Percentiles rank a stretch among this genome's conserved stretches.
Evolutionary conservation across 2,329 filamentous ascomycete species (phyloP).

Genomic region (Clonostachys sp.): DNA sequence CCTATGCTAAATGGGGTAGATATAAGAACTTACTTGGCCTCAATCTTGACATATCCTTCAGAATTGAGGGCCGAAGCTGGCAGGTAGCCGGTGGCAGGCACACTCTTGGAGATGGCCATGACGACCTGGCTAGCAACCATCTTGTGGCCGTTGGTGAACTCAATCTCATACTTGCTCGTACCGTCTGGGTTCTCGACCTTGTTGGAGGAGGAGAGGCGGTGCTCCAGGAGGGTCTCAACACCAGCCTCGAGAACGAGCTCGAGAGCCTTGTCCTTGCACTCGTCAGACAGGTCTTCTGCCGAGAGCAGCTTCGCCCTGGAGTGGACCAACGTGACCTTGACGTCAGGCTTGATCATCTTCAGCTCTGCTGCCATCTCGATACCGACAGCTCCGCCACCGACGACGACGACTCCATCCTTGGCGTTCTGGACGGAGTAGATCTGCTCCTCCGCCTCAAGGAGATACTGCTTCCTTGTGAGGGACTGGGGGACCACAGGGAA

Average conservation of each 20-base stretch:
- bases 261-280: conserved; percentile 59
- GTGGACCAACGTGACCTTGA: conserved; percentile 70
- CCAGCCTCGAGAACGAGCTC: conserved; percentile 55
- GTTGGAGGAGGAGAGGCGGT: conserved; percentile 47
- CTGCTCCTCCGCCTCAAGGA: conserved; percentile 57
- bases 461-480: conserved; percentile 54
- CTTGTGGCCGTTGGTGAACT: conserved; percentile 54
- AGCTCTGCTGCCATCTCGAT: conserved; percentile 80
- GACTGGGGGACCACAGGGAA: conserved; percentile 73
- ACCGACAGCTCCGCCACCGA: conserved; percentile 76
- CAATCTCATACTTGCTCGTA: conserved; percentile 37
- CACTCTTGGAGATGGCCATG: conserved; percentile 61
- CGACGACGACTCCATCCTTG: conserved; percentile 58
- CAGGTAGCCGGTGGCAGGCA: conserved; percentile 60
- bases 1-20: background rate
- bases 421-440: conserved; percentile 49
- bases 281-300: conserved; percentile 66
- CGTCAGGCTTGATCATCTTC: conserved; percentile 59
- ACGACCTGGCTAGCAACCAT: conserved; percentile 62
- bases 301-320: conserved; percentile 67
- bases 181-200: conserved; percentile 39
- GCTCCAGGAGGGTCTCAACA: conserved; percentile 60
- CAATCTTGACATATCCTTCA: conserved; percentile 62
- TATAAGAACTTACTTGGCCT: conserved; percentile 37
- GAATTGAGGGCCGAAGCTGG: conserved; percentile 53